Evolutionary conservation across 495 filamentous ascomycete genomes (phyloP).

Genomic region (Aspergillus haitiensis): DNA sequence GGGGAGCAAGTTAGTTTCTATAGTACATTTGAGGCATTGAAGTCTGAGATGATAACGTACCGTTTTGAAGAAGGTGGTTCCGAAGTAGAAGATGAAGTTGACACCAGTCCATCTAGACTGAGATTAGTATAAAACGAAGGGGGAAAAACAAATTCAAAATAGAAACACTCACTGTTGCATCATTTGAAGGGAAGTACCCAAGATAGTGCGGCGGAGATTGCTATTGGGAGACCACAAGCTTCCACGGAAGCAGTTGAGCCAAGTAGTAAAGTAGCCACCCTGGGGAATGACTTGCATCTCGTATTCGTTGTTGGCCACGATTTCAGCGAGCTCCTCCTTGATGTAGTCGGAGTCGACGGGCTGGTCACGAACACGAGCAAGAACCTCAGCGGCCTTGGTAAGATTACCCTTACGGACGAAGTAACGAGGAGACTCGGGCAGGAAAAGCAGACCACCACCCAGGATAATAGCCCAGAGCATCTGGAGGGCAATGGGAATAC

Average conservation of each 20-base stretch:
- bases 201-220: conserved; percentile 71
- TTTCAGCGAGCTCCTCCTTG: conserved; percentile 67
- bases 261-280: conserved; percentile 57
- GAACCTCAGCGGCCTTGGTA: conserved; percentile 37
- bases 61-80: conserved; percentile 72
- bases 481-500: conserved; percentile 69
- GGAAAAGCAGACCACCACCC: conserved; percentile 62
- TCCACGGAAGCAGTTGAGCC: conserved; percentile 68
- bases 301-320: conserved; percentile 75
- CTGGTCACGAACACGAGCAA: conserved; percentile 48
- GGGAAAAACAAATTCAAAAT: background rate
- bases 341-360: conserved; percentile 61
- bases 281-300: conserved; percentile 61
- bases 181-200: conserved; percentile 76
- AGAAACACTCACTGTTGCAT: conserved; percentile 64
- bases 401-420: conserved; percentile 58
- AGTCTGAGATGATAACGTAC: conserved; percentile 11
- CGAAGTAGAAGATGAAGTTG: conserved; percentile 94
- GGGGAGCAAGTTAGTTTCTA: background rate
- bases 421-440: conserved; percentile 75
- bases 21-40: background rate
- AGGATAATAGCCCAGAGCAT: conserved; percentile 68
- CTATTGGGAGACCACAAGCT: conserved; percentile 58
- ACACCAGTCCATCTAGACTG: conserved; percentile 65
- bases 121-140: background rate